Base-by-base conservation (phyloP, 2,329 filamentous ascomycete genomes). In the Aspergillus nomiae region DNA sequence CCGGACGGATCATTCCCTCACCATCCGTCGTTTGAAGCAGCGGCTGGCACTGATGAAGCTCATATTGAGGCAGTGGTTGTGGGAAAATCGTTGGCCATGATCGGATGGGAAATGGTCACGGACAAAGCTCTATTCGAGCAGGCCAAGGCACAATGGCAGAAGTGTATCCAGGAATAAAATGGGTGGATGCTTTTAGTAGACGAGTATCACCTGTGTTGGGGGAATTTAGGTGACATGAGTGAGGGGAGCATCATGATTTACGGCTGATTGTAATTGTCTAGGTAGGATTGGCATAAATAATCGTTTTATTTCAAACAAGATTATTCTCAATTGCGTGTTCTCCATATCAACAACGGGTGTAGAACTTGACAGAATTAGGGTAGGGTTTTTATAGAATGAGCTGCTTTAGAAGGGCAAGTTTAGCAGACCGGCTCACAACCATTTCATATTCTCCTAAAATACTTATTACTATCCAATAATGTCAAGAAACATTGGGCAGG, bases 1-100 rank as follows among this genome's bases (percentile, higher is more conserved):
- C 67, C 74, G 0, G 74, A 77, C 14, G 78, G 71, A 5, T 65
- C 68, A 0, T 74, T 67, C 28, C 74, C 70, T 4, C 79, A 81
- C 78, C 28, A 77, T 36, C 77, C 79, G 9, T 68, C 73, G 4
- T 85, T 85, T 68, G 76, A 82, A 0, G 77, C 75, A 0, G 81
- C 79, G 0, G 83, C 84, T 3, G 79, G 78, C 11, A 78, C 76
- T 65, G 55, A 82, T 72, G 45, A 69, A 59, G 78, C 81, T 0
- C 80, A 83, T 62, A 67, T 70, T 0, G 73, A 76, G n/a, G 80
- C 82, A 0, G 67, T 85, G 3, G 73, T 77, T 46, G 79, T 79
- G 41, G 81, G 78, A 0, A 84, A 83, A 68, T 80, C 80, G 0
- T 75, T 85, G 74, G 82, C 81, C 0, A 69, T 74, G 59, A 72